Evolutionary conservation across 2,329 filamentous ascomycete genomes (phyloP).

Genomic region (Diaporthe vaccinii): DNA sequence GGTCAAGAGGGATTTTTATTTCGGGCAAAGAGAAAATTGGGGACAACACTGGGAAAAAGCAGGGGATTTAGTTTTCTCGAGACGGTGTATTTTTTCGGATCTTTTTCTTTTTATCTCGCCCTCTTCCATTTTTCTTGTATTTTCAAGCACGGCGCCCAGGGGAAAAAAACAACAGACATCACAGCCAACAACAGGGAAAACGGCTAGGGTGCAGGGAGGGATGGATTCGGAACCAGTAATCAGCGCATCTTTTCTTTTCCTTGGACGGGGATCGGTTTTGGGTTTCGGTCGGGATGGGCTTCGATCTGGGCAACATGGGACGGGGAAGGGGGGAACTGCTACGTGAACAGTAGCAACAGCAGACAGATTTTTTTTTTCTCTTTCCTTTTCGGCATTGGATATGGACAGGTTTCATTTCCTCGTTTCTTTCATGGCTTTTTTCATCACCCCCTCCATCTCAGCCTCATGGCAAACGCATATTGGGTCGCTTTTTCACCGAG

Average conservation of each 20-base stretch:
- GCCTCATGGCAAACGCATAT: slow-evolving; percentile 19
- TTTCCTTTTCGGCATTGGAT: slow-evolving; percentile 22
- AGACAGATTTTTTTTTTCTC: slow-evolving; percentile 17
- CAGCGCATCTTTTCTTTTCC: slow-evolving; percentile 5
- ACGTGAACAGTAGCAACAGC: slow-evolving; percentile 22
- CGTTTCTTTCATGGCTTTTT: slow-evolving; percentile 42
- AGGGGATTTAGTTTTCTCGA: background rate
- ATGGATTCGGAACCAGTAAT: slow-evolving; percentile 24
- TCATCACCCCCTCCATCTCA: slow-evolving; percentile 1
- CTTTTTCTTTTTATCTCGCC: slow-evolving; percentile 23
- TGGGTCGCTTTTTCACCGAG: slow-evolving; percentile 11
- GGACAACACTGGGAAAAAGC: slow-evolving; percentile 28
- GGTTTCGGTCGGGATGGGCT: slow-evolving; percentile 3
- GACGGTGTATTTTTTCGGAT: slow-evolving; percentile 18
- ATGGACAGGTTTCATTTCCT: slow-evolving; percentile 24
- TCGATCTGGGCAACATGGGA: slow-evolving; percentile 22
- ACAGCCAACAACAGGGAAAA: slow-evolving; percentile 26
- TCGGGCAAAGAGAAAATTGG: slow-evolving; percentile 14
- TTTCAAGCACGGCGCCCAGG: slow-evolving; percentile 36
- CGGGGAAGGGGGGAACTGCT: background rate
- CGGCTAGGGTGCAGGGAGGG: slow-evolving; percentile 30
- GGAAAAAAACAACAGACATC: slow-evolving; percentile 18
- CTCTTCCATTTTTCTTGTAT: slow-evolving; percentile 23
- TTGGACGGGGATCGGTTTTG: background rate
- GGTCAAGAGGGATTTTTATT: slow-evolving; percentile 16